Evolutionary conservation across 768 basidiomycete genomes (phyloP).

Genomic region (Boletus reticulatus): DNA sequence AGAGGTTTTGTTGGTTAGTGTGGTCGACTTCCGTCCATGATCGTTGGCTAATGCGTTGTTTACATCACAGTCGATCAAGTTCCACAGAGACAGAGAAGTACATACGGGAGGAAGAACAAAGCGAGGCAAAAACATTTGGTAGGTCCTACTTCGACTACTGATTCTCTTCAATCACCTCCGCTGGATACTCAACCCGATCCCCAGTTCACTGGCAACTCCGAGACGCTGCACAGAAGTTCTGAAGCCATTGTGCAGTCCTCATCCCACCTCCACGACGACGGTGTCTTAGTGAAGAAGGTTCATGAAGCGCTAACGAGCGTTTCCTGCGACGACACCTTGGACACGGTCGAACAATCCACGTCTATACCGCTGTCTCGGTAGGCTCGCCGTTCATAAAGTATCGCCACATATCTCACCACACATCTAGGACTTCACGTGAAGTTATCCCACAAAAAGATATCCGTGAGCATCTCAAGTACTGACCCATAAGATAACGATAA

Average conservation of each 20-base stretch:
- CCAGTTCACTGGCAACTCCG: no score
- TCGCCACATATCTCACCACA: not conserved
- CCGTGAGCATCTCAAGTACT: constrained; percentile 5
- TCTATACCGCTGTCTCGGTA: not conserved
- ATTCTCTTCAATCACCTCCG: not conserved
- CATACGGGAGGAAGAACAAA: not conserved
- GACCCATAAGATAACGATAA: no score
- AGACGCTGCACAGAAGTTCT: not conserved
- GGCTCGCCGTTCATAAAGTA: not conserved
- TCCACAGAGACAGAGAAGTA: constrained; percentile 37
- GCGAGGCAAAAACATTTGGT: not conserved
- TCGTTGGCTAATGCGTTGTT: not conserved
- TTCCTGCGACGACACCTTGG: not conserved
- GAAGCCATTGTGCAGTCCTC: not conserved
- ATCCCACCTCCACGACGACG: not conserved
- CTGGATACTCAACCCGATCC: not conserved
- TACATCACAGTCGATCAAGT: constrained; percentile 71
- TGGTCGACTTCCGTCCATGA: not conserved
- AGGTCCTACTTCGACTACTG: not conserved
- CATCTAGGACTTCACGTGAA: not conserved
- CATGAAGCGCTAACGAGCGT: not conserved
- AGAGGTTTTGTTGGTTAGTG: constrained; percentile 76
- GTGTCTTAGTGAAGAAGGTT: not conserved
- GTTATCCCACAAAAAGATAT: constrained; percentile 38
- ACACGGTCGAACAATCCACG: not conserved